phyloP scores from a whole-genome alignment of 805 yeast genomes.

The Barnettozyma vustinii region DNA sequence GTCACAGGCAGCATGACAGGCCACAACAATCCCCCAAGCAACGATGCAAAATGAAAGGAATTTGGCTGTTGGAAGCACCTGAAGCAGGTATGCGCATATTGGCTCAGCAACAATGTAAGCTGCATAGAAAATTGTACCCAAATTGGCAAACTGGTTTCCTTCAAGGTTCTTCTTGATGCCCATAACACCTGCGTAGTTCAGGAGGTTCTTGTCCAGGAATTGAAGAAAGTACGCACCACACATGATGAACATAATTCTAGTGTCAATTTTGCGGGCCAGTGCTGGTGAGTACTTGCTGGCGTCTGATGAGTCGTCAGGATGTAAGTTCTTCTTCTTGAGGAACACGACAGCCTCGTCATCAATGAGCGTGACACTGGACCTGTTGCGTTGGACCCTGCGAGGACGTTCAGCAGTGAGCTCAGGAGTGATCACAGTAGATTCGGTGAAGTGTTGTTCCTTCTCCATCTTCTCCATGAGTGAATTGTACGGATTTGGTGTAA shows the following conservation, averaged over 20 bases:
- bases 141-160: conserved; percentile 44
- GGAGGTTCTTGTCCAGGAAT: conserved; percentile 52
- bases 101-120: conserved; percentile 53
- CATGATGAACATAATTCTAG: conserved; percentile 41
- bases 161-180: conserved; percentile 47
- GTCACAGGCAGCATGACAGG: conserved; percentile 47
- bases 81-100: conserved; percentile 41
- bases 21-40: conserved; percentile 50
- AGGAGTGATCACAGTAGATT: neutral
- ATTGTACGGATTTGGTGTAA: too few species aligned
- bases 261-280: conserved; percentile 38
- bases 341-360: conserved; percentile 24
- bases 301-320: neutral
- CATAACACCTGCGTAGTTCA: conserved; percentile 61
- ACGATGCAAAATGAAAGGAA: conserved; percentile 41
- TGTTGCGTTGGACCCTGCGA: neutral
- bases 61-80: conserved; percentile 49
- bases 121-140: conserved; percentile 49
- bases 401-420: neutral
- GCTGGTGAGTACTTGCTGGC: conserved; percentile 14
- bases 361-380: neutral
- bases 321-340: conserved; percentile 11
- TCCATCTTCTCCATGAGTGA: neutral
- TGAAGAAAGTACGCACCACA: conserved; percentile 52
- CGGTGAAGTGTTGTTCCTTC: neutral